phyloP scores from a whole-genome alignment of 495 filamentous ascomycete species.

The Talaromyces thailandensis region DNA sequence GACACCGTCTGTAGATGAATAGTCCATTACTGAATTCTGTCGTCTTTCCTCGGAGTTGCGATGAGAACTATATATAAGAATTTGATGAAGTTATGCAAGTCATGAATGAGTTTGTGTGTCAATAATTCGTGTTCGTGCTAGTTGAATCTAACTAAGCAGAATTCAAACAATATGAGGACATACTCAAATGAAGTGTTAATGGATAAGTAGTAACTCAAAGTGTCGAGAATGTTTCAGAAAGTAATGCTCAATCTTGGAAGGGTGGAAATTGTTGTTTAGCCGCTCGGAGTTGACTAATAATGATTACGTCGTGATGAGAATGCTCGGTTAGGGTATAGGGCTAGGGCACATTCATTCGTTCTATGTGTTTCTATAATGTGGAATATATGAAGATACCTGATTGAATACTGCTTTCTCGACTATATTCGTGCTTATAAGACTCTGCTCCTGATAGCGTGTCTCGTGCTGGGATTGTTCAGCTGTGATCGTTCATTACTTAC shows the following conservation, averaged over 20 bases:
- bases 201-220: background rate
- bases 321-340: background rate
- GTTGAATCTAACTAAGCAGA: background rate
- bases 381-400: too few relatives aligned
- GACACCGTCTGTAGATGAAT: background rate
- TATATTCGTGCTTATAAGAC: too few relatives aligned
- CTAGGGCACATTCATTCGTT: background rate
- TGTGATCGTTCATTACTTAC: too few relatives aligned
- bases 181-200: background rate
- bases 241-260: too few relatives aligned
- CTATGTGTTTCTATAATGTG: too few relatives aligned
- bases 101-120: background rate
- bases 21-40: background rate
- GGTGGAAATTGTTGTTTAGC: too few relatives aligned
- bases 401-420: too few relatives aligned
- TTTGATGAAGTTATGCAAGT: background rate
- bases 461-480: too few relatives aligned
- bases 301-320: background rate
- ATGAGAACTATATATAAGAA: background rate
- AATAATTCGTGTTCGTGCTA: background rate
- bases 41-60: background rate
- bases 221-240: background rate
- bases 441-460: too few relatives aligned
- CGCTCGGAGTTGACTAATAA: background rate
- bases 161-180: background rate